Base-by-base conservation (phyloP, 345 rosid genomes). In the Populus ilicifolia region DNA sequence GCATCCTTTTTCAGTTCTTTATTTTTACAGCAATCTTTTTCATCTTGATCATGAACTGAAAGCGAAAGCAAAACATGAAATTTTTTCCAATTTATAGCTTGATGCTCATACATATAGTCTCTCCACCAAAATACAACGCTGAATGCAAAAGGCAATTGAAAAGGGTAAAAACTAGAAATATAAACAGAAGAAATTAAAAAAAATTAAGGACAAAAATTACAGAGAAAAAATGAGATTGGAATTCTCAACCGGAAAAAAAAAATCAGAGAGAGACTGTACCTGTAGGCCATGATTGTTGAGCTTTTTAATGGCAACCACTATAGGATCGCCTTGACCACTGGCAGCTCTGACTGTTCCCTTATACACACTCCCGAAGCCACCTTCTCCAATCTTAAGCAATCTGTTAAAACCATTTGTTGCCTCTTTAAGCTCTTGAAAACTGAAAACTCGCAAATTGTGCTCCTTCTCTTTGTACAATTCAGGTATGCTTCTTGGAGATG, bases 341-440 rank as follows among this genome's bases (percentile, higher is more conserved):
- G 33, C 71, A 59, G 92, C 87, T 56, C 14, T 38, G 74, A 96
- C 70, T 5, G 88, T 84, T 66, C 98, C 98, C 75, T 88, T 90
- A 69, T 92, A 96, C n/a, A 96, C 98, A 76, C 90, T 86, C 79
- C 99, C 99, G 89, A 96, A 96, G 20, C 98, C 99, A 68, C 99
- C 99, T 86, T 96, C 93, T 29, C 99, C 99, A 20, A 96, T 82
- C 91, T 91, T 91, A 16, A 91, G 66, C 82, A 79, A 25, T 81
- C 90, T 87, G 79, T 52, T 88, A 85, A 96, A 93, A 6, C 90
- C 90, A 83, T 82, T 70, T 0, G 98, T 92, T 54, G 98, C 93
- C 33, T 91, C 88, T 72, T 77, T 86, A 17, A 95, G 90, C 87
- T 95, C 97, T 63, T 86, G 79, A 68, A 78, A 81, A 30, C 91